Percentiles rank a stretch among this genome's conserved stretches.
Evolutionary conservation across 345 rosid species (phyloP).

Genomic region (Lenwebbia sp.): DNA sequence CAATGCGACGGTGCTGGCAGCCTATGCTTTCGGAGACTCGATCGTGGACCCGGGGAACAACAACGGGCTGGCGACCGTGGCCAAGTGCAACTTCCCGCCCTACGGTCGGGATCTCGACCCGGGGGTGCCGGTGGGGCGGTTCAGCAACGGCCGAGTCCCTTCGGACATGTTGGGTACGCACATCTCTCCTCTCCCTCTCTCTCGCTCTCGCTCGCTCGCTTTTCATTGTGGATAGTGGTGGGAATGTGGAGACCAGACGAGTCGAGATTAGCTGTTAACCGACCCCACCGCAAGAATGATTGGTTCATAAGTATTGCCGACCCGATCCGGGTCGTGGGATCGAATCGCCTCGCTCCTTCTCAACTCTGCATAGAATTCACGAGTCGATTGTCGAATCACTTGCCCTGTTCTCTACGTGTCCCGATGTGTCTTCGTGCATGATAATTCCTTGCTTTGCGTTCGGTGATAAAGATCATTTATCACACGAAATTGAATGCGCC

Average conservation of each 20-base stretch:
- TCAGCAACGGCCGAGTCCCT: constrained; percentile 14
- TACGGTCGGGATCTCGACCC: constrained; percentile 50
- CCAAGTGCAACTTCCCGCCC: constrained; percentile 37
- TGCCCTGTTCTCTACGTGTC: neutral
- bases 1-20: constrained; percentile 13
- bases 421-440: neutral
- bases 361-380: neutral
- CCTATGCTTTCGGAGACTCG: constrained; percentile 56
- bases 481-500: no score
- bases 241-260: neutral
- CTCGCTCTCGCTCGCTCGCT: no score
- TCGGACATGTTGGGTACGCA: constrained; percentile 5
- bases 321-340: neutral
- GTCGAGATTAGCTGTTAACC: neutral
- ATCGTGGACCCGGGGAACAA: constrained; percentile 62
- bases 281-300: neutral
- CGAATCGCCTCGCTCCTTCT: neutral
- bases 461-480: neutral
- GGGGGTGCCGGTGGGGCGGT: constrained; percentile 40
- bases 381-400: neutral
- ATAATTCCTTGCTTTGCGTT: neutral
- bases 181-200: neutral
- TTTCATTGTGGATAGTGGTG: no score
- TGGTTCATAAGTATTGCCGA: neutral
- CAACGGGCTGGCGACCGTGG: constrained; percentile 15